A percentile compares a stretch with the other conserved stretches of the same genome.
These are phyloP conservation scores for Chaetomium olivaceum DNA, from an alignment of 2,329 filamentous ascomycete genomes.

Conservation along the genomic window DNA sequence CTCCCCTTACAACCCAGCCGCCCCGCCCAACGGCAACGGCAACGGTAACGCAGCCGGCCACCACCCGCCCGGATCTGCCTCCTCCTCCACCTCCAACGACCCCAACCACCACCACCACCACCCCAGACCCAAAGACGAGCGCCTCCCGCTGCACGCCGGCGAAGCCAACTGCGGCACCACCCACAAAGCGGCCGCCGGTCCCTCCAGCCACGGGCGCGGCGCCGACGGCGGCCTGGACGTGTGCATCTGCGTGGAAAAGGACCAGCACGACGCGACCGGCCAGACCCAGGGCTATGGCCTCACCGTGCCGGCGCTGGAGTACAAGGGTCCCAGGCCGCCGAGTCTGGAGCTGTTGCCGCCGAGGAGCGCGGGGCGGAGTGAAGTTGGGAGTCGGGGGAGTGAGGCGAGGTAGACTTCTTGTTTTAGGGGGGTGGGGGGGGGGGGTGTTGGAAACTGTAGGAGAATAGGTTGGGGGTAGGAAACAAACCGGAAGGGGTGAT, in stretches of 20 bases:
- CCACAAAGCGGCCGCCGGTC: conserved; percentile 63
- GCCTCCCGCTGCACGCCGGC: conserved; percentile 70
- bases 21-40: conserved; percentile 1
- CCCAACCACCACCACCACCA: not conserved
- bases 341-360: conserved; percentile 20
- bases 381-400: conserved; percentile 9
- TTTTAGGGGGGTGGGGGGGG: not conserved
- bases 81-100: conserved; percentile 3
- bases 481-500: not conserved
- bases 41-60: not conserved
- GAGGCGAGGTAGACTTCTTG: not conserved
- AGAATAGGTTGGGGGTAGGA: not conserved
- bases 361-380: conserved; percentile 12
- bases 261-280: conserved; percentile 78
- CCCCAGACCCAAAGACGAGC: conserved; percentile 56
- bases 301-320: conserved; percentile 70
- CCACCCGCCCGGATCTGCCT: not conserved
- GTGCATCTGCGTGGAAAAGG: conserved; percentile 81
- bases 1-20: conserved; percentile 54
- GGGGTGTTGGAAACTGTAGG: no score
- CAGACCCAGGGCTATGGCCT: conserved; percentile 81
- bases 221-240: conserved; percentile 71
- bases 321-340: conserved; percentile 27
- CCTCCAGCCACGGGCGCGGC: conserved; percentile 52
- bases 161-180: conserved; percentile 76